Evolutionary conservation across 1,284 basidiomycete genomes (phyloP).

Genomic region (Volvariella volvacea): DNA sequence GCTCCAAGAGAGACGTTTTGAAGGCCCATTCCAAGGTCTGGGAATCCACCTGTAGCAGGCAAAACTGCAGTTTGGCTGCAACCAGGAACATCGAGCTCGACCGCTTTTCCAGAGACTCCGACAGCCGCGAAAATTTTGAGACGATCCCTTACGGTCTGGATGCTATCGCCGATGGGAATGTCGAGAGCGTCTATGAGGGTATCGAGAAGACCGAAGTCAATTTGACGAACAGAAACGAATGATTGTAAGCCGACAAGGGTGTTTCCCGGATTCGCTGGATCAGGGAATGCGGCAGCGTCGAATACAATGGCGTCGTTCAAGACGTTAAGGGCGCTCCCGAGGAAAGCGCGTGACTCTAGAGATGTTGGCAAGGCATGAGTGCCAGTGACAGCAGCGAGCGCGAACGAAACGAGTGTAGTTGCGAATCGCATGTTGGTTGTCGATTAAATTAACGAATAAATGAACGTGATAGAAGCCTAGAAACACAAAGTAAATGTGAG

Average conservation of each 20-base stretch:
- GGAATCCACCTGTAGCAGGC: slow-evolving; percentile 18
- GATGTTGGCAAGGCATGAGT: too few species aligned
- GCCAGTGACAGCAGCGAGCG: too few species aligned
- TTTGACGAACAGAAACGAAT: slow-evolving; percentile 26
- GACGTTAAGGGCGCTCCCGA: too few species aligned
- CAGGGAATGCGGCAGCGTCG: slow-evolving; percentile 5
- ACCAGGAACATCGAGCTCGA: slow-evolving; percentile 23
- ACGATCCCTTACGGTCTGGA: slow-evolving; percentile 21
- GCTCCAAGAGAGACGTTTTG: slow-evolving; percentile 23
- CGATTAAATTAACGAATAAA: too few species aligned
- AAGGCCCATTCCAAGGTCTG: slow-evolving; percentile 24
- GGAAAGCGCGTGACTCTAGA: too few species aligned
- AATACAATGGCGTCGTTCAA: slow-evolving; percentile 6
- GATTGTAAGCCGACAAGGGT: slow-evolving; percentile 10
- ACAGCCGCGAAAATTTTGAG: slow-evolving; percentile 26
- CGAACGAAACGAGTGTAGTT: too few species aligned
- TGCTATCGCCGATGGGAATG: slow-evolving; percentile 20
- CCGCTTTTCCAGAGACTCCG: slow-evolving; percentile 22
- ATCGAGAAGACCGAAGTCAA: slow-evolving; percentile 18
- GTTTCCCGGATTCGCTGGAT: not conserved
- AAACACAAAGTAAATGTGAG: too few species aligned
- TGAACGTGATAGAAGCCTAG: too few species aligned
- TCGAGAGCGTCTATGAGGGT: slow-evolving; percentile 20
- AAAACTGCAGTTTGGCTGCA: slow-evolving; percentile 18
- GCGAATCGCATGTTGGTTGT: too few species aligned